Percentiles rank a stretch among this genome's conserved stretches.
phyloP scores from a whole-genome alignment of 768 basidiomycete species.

The Trichaptum fuscoviolaceum region DNA sequence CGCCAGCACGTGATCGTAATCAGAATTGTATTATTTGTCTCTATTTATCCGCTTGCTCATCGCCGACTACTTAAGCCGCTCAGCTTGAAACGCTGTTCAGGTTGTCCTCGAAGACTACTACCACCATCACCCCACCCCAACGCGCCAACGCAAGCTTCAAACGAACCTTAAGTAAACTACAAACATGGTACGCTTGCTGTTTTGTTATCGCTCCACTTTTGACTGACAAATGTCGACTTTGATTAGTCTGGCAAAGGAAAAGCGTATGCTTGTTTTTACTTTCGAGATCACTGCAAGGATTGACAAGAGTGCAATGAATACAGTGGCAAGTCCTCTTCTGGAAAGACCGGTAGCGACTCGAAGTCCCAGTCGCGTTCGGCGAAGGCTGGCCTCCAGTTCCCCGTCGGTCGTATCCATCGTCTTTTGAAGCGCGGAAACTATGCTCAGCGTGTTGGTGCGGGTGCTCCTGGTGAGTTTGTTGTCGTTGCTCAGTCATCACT shows the following conservation, averaged over 20 bases:
- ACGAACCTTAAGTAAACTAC: slow-evolving; percentile 13
- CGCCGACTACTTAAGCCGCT: slow-evolving; percentile 3
- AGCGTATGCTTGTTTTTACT: slow-evolving; percentile 29
- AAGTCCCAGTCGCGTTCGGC: slow-evolving; percentile 67
- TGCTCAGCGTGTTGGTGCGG: slow-evolving; percentile 63
- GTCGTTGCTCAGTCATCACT: background rate
- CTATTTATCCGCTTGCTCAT: background rate
- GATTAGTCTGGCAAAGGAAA: slow-evolving; percentile 53
- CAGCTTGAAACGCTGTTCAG: background rate
- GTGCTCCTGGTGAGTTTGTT: slow-evolving; percentile 51
- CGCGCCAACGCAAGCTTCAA: slow-evolving; percentile 14
- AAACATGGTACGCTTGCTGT: slow-evolving; percentile 29
- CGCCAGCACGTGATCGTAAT: slow-evolving; percentile 10
- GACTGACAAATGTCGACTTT: slow-evolving; percentile 12
- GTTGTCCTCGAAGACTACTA: slow-evolving; percentile 5
- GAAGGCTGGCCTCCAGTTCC: slow-evolving; percentile 64
- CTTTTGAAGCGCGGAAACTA: slow-evolving; percentile 71
- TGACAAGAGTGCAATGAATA: slow-evolving; percentile 2
- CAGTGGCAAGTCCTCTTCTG: slow-evolving; percentile 42
- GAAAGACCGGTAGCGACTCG: slow-evolving; percentile 43
- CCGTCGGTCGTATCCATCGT: slow-evolving; percentile 81
- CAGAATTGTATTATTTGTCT: background rate
- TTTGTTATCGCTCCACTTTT: background rate
- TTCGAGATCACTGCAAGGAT: slow-evolving; percentile 7
- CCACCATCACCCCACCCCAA: slow-evolving; percentile 21